These are phyloP conservation scores for Botrytis deweyae DNA, from an alignment of 2,329 filamentous ascomycete genomes.

Conservation along the genomic window DNA sequence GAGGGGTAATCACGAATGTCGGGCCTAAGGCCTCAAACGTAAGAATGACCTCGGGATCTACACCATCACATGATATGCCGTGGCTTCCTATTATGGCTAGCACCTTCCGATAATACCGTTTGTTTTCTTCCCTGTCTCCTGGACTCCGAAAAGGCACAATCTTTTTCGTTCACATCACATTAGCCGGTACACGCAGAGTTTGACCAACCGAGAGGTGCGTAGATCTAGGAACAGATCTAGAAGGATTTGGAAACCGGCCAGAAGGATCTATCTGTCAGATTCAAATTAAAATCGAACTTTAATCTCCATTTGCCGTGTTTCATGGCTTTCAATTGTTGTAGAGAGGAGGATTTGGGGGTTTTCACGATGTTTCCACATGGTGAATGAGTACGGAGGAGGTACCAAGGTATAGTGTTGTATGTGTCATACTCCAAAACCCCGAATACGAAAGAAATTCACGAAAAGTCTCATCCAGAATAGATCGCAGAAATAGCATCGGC, in stretches of 20 bases:
- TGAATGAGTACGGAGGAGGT: background rate
- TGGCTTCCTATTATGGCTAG: background rate
- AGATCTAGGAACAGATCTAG: slow-evolving; percentile 14
- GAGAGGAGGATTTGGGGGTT: background rate
- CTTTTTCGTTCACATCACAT: background rate
- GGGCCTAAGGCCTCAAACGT: background rate
- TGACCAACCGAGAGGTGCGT: slow-evolving; percentile 7
- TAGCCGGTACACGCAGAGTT: slow-evolving; percentile 4
- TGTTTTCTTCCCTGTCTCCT: background rate
- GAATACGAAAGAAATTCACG: background rate
- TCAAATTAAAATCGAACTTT: background rate
- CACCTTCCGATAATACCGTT: background rate
- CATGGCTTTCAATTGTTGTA: background rate
- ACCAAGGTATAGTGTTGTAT: background rate
- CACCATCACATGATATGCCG: background rate
- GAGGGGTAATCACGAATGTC: slow-evolving; percentile 8
- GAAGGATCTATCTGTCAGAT: slow-evolving; percentile 5
- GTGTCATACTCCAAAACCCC: background rate
- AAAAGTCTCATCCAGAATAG: background rate
- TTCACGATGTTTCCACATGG: background rate
- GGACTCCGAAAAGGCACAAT: background rate
- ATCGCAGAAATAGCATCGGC: background rate
- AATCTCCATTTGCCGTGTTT: background rate
- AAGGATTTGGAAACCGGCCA: slow-evolving; percentile 14
- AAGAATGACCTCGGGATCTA: background rate